Base-by-base conservation (phyloP, 148 eudicot species). In the Agrostemma githago region DNA sequence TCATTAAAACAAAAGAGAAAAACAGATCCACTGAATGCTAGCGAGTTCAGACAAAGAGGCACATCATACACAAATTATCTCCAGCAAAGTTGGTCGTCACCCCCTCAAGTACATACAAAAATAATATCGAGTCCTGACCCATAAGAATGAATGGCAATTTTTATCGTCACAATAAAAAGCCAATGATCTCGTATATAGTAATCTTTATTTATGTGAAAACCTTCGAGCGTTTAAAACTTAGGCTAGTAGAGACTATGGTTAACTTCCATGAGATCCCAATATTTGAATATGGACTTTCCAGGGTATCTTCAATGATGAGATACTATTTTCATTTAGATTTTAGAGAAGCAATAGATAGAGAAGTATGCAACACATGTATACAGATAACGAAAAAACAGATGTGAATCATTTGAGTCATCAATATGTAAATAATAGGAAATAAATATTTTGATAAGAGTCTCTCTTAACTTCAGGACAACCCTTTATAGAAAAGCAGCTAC, bases 21-120 rank as follows among this genome's bases (percentile, higher is more conserved):
- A 41, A 26, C 53, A 71, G 5, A 71, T 74, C 54, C 68, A 76
- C 38, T 34, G 54, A 71, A 73, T 15, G 41, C 76, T 46, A 41
- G 53, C 53, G 26, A 78, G 65, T 53, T 62, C 17, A 53, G 5
- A 42, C 15, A 72, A 62, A 4, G 15, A 48, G 15, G 20, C 40
- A 69, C 46, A n/a, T 21, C 20, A 67, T 40, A 37, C 51, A 9
- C 6, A 26, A 56, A 65, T 14, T 66, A 41, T 4, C 26, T 26
- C 20, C 20, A 12, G 34, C 2, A 4, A 19, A 17, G 38, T 67
- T 44, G 21, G 56, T 67, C 56, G 8, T 44, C 7, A 44, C 4
- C 34, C 9, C 19, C 56, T 44, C 56, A 0, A 42, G 2, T 37
- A 37, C 3, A 11, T 4, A 38, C 34, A 14, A 38, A 1, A 1